These are phyloP conservation scores for Scedosporium boydii DNA, from an alignment of 2,329 filamentous ascomycete species.

Conservation along the genomic window DNA sequence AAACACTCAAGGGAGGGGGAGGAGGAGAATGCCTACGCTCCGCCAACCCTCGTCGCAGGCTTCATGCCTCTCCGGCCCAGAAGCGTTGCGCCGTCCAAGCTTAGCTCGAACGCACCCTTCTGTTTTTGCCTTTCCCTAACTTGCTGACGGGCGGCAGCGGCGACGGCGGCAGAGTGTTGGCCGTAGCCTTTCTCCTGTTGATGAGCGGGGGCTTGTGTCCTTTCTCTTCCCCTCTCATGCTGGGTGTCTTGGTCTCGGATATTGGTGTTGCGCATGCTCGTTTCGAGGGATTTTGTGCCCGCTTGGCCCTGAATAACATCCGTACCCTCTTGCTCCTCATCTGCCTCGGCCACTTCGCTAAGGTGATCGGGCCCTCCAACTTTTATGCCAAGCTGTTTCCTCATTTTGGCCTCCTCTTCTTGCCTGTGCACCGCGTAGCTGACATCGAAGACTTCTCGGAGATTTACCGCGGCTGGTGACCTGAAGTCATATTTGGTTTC, in stretches of 20 bases:
- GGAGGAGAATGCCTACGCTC: conserved; percentile 7
- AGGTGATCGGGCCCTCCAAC: conserved; percentile 48
- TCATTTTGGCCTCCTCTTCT: conserved; percentile 88
- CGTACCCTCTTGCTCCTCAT: conserved; percentile 46
- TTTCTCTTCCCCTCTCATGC: conserved; percentile 8
- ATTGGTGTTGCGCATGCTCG: conserved; percentile 70
- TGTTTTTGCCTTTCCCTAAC: conserved; percentile 58
- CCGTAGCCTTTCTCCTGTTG: conserved; percentile 63
- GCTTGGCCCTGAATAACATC: conserved; percentile 48
- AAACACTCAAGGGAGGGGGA: neutral
- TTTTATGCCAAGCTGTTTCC: conserved; percentile 72
- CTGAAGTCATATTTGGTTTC: conserved; percentile 82
- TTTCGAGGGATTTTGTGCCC: conserved; percentile 63
- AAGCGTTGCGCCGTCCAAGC: conserved; percentile 80
- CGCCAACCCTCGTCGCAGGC: conserved; percentile 32
- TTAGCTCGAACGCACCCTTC: conserved; percentile 84
- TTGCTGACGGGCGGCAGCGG: conserved; percentile 73
- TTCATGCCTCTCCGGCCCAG: conserved; percentile 61
- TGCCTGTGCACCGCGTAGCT: conserved; percentile 96
- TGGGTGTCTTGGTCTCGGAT: conserved; percentile 19
- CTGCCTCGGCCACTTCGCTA: conserved; percentile 61
- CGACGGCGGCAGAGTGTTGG: conserved; percentile 77
- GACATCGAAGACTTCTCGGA: conserved; percentile 96
- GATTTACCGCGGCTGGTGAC: conserved; percentile 86
- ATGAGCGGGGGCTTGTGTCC: conserved; percentile 11